Percentiles rank a stretch among this genome's conserved stretches.
Evolutionary conservation across 179 eudicot species (phyloP).

Genomic region (Silene coronaria): DNA sequence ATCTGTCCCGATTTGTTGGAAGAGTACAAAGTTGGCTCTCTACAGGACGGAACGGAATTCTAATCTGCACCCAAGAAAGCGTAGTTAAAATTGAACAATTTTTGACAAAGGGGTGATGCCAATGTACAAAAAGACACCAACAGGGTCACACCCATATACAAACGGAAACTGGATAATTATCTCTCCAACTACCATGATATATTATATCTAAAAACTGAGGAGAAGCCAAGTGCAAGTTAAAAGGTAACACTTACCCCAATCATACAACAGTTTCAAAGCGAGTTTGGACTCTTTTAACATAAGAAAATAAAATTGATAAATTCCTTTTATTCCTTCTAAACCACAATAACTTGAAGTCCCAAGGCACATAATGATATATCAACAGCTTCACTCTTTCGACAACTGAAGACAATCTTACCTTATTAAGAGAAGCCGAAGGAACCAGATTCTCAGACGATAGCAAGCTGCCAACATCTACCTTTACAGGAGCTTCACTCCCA

Average conservation of each 20-base stretch:
- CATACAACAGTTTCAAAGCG: neutral
- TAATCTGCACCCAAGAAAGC: slow-evolving; percentile 40
- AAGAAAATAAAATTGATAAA: neutral
- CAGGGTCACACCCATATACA: neutral
- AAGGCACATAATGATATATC: neutral
- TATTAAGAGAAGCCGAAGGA: slow-evolving; percentile 70
- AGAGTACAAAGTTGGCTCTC: slow-evolving; percentile 71
- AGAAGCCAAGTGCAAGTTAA: neutral
- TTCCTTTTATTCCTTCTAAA: neutral
- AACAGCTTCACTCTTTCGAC: neutral
- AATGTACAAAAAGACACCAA: neutral
- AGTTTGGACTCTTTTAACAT: too few species aligned
- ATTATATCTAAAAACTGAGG: neutral
- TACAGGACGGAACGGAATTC: slow-evolving; percentile 73
- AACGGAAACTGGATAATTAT: neutral
- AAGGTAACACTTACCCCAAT: neutral
- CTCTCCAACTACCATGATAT: neutral
- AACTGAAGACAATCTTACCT: slow-evolving; percentile 37
- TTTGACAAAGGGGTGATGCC: neutral
- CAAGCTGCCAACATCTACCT: slow-evolving; percentile 72
- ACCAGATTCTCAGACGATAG: slow-evolving; percentile 75
- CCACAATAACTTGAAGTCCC: neutral
- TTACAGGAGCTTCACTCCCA: slow-evolving; percentile 86
- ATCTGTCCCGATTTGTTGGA: slow-evolving; percentile 63
- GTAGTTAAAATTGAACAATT: neutral